phyloP scores from a whole-genome alignment of 2,329 filamentous ascomycete species.

The Ascochyta koolunga region DNA sequence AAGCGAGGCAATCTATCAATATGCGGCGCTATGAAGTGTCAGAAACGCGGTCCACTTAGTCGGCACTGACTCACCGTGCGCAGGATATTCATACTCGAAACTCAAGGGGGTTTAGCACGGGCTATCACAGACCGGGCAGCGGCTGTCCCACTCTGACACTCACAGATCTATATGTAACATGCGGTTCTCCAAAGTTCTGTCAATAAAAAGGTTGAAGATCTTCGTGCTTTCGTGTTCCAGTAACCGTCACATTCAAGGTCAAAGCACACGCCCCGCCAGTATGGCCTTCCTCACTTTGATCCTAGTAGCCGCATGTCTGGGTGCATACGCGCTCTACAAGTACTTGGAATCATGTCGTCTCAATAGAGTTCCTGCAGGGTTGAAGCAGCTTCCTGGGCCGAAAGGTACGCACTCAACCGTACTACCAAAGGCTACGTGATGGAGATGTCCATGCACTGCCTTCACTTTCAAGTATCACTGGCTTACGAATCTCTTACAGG shows the following conservation, averaged over 20 bases:
- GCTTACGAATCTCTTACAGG: conserved; percentile 38
- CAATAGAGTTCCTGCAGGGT: conserved; percentile 38
- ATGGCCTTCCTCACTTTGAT: conserved; percentile 44
- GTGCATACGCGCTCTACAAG: conserved; percentile 40
- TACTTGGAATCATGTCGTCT: conserved; percentile 32
- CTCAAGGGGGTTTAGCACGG: conserved; percentile 20
- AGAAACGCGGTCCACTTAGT: conserved; percentile 23
- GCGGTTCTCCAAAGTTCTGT: conserved; percentile 13
- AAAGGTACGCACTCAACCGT: conserved; percentile 42
- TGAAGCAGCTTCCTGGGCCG: conserved; percentile 49
- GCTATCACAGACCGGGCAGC: conserved; percentile 23
- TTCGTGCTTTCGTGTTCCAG: conserved; percentile 8
- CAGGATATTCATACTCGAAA: conserved; percentile 32
- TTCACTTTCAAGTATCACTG: not conserved
- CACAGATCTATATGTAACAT: conserved; percentile 39
- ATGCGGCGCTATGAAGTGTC: conserved; percentile 6
- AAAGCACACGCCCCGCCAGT: conserved; percentile 16
- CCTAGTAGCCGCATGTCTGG: conserved; percentile 29
- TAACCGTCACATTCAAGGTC: conserved; percentile 11
- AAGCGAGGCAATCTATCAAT: not conserved
- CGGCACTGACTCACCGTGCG: conserved; percentile 28
- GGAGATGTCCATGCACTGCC: not conserved
- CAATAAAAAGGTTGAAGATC: conserved; percentile 18
- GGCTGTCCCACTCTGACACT: conserved; percentile 22
- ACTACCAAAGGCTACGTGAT: not conserved